A percentile compares a stretch with the other conserved stretches of the same genome.
These are phyloP conservation scores for Allium cepa DNA, from an alignment of 106 monocot genomes.

Conservation along the genomic window DNA sequence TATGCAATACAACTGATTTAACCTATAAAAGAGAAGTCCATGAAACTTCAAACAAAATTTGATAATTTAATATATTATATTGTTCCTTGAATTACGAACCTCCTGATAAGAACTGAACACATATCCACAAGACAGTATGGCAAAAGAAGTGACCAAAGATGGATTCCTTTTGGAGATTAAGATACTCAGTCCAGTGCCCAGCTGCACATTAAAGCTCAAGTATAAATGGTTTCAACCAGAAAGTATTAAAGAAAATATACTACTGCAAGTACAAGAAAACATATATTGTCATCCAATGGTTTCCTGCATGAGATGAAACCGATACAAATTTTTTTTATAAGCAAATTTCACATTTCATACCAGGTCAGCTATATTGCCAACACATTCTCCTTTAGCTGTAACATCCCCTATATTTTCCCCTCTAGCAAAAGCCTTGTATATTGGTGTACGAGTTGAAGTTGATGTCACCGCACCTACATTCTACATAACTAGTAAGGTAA, in stretches of 20 bases:
- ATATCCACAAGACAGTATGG: slow-evolving; percentile 82
- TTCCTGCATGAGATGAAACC: no score
- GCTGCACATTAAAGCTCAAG: slow-evolving; percentile 21
- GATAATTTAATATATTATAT: neutral
- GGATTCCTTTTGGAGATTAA: slow-evolving; percentile 84
- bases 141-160: slow-evolving; percentile 69
- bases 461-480: slow-evolving; percentile 98
- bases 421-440: slow-evolving; percentile 95
- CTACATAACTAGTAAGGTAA: slow-evolving; percentile 24
- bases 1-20: slow-evolving; percentile 84
- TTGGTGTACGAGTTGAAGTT: slow-evolving; percentile 94
- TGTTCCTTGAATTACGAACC: slow-evolving; percentile 19
- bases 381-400: slow-evolving; percentile 99
- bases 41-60: neutral
- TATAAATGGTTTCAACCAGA: neutral
- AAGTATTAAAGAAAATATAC: neutral
- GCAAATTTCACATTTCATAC: slow-evolving; percentile 23
- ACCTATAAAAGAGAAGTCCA: slow-evolving; percentile 38
- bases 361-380: slow-evolving; percentile 96
- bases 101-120: slow-evolving; percentile 84
- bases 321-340: no score
- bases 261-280: neutral
- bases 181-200: slow-evolving; percentile 89
- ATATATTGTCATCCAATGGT: no score
- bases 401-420: slow-evolving; percentile 99